Evolutionary conservation across 768 basidiomycete genomes (phyloP).

Genomic region (Kwoniella shandongensis): DNA sequence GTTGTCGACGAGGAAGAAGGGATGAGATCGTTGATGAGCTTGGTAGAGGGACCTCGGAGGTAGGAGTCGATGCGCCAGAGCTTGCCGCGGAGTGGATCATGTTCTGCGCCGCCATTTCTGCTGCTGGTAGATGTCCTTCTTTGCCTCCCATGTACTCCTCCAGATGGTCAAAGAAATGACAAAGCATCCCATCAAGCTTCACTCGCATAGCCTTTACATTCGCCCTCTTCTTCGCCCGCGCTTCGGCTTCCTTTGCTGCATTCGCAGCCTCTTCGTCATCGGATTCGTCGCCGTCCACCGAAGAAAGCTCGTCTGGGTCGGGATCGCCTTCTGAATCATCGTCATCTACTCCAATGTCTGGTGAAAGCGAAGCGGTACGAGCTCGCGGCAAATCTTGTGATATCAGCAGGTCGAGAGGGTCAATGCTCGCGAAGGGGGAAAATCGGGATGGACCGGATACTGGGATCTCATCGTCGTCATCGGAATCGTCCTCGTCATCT

Average conservation of each 20-base stretch:
- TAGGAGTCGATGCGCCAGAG: conserved; percentile 39
- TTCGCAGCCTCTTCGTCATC: conserved; percentile 38
- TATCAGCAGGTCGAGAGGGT: conserved; percentile 69
- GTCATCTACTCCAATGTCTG: conserved; percentile 73
- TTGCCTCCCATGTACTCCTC: conserved; percentile 55
- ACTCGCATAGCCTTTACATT: conserved; percentile 72
- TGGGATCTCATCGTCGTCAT: conserved; percentile 33
- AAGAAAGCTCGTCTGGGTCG: conserved; percentile 45
- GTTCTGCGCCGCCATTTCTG: conserved; percentile 36
- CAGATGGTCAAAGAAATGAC: conserved; percentile 82
- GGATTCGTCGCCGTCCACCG: conserved; percentile 35
- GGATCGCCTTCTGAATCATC: conserved; percentile 62
- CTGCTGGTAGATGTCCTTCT: conserved; percentile 19
- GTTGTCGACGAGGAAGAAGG: conserved; percentile 50
- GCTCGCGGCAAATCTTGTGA: conserved; percentile 44
- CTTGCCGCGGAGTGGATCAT: conserved; percentile 23
- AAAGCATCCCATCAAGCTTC: conserved; percentile 86
- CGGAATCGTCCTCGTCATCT: conserved; percentile 55
- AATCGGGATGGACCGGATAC: conserved; percentile 1
- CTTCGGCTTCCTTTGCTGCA: conserved; percentile 27
- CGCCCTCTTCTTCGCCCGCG: conserved; percentile 34
- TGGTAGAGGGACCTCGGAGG: conserved; percentile 31
- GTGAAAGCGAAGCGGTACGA: conserved; percentile 24
- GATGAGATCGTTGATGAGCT: conserved; percentile 23
- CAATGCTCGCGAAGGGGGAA: conserved; percentile 58